Evolutionary conservation across 306 rosid genomes (phyloP).

Genomic region (Cucurbita ficifolia): DNA sequence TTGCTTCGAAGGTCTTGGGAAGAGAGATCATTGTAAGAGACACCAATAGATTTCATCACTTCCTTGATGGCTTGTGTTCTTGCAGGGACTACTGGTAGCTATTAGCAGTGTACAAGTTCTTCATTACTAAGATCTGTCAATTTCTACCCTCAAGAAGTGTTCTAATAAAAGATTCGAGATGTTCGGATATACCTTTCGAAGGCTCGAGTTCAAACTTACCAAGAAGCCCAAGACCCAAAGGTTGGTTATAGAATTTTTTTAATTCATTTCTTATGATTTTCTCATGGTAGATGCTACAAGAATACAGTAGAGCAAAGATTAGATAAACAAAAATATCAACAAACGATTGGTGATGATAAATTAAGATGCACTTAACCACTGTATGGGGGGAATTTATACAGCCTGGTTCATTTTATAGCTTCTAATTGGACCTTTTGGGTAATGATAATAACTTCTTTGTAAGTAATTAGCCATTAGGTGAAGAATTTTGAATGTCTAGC

Average conservation of each 20-base stretch:
- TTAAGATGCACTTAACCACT: neutral
- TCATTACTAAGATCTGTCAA: neutral
- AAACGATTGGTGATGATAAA: neutral
- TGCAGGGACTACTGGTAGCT: slow-evolving; percentile 15
- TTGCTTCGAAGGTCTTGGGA: slow-evolving; percentile 6
- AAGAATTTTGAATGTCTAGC: neutral
- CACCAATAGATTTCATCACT: slow-evolving; percentile 14
- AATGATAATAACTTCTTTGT: neutral
- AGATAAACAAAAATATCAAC: neutral
- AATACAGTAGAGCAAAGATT: neutral
- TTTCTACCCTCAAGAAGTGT: slow-evolving; percentile 2
- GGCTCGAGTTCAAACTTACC: neutral
- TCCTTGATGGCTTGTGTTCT: slow-evolving; percentile 10
- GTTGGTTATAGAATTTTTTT: neutral
- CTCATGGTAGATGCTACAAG: neutral
- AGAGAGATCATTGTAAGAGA: slow-evolving; percentile 16
- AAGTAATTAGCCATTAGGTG: neutral
- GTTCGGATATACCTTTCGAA: neutral
- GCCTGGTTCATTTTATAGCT: neutral
- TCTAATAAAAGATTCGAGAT: neutral
- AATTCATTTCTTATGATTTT: neutral
- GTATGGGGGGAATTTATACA: neutral
- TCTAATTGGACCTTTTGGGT: neutral
- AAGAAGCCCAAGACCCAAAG: neutral
- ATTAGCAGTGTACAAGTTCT: neutral